Evolutionary conservation across 257 asterid genomes (phyloP), one percentile per base, ranked within the genome.

Genomic region (Solanum bulbocastanum): DNA sequence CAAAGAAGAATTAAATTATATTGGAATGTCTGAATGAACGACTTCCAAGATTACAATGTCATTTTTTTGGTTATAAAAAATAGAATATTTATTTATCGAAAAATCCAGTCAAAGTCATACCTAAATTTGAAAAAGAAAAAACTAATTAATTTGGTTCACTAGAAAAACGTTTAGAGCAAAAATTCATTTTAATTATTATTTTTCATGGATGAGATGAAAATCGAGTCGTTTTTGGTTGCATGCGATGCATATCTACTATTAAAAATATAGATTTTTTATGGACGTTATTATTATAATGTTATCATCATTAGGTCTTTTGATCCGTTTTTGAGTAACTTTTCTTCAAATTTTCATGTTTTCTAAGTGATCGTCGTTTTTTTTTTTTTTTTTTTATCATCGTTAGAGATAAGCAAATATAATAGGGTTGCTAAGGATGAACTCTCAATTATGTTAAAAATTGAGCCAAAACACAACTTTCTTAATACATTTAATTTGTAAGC

Each of bases 11-110:
- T 81, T 81, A 81, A 46, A 46, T 5, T 81, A 81, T 46, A 4
- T 81, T 4, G 85, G 69, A 81, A 46, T 81, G 27, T 46, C 68
- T 42, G 85, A 81, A 30, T 81, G 85, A 81, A 81, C 85, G 30
- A 18, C 69, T 81, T 81, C 42, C 85, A 5, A 46, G 69, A 46
- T 9, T 27, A 27, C 27, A 81, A 9, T 81, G 27, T 16, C 1
- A n/a, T 40, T 42, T 25, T 42, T 10, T 69, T 33, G 16, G 10
- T 71, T 30, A 8, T 42, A 14, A 78, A 78, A 78, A 42, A 42
- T 76, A n/a, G 14, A 40, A 13, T 39, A 76, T n/a, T n/a, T 78
- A 40, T 11, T 15, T 5, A 8, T 25, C 1, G 3, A 13, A 7
- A 14, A 42, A 13, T 1, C 37, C 37, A 78, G 62, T n/a, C 12